Evolutionary conservation across 108 stramenopile genomes (phyloP), one percentile per base, ranked within the genome.

Genomic region (Pseudonitzschia delicatissima): DNA sequence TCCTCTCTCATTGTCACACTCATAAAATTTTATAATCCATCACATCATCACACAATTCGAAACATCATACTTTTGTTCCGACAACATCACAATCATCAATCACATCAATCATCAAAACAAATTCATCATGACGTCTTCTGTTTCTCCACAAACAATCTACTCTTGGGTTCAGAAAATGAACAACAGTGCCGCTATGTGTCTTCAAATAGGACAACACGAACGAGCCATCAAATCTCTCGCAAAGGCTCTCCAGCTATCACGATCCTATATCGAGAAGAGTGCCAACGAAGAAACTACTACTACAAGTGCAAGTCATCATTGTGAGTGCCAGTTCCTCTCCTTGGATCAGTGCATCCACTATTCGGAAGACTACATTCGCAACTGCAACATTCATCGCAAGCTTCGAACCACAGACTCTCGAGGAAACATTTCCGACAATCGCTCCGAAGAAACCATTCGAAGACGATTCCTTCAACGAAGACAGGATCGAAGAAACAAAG

Each of bases 181-280:
- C 57, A 31, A 71, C 23, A 34, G 27, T 39, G 73, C 64, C 6
- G 66, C 66, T 6, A 5, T 59, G 20, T 64, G 60, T 13, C 44
- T 74, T 45, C 42, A 67, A 44, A 35, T 44, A 15, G 73, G 66
- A 45, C 9, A 66, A 25, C 62, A 67, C 42, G 49, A 62, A 23
- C 3, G 27, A 21, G 73, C 66, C 49, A 62, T 74, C 52, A 9
- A 35, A 9, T 49, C 20, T 48, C 39, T 74, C 12, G 50, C 66
- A 15, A 40, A 48, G 18, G 73, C 73, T 8, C 34, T 74, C 15
- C 26, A 44, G 36, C 17, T 74, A 12, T 26, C 47, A 8, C 47
- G 47, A 21, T 48, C 47, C 1, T 7, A 2, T 8, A 17, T 48
- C 7, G 47, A 48, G 20, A 21, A 15, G 13, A 45, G 2, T 18